Base-by-base conservation (phyloP, 768 basidiomycete species). In the Roridomyces roridus region DNA sequence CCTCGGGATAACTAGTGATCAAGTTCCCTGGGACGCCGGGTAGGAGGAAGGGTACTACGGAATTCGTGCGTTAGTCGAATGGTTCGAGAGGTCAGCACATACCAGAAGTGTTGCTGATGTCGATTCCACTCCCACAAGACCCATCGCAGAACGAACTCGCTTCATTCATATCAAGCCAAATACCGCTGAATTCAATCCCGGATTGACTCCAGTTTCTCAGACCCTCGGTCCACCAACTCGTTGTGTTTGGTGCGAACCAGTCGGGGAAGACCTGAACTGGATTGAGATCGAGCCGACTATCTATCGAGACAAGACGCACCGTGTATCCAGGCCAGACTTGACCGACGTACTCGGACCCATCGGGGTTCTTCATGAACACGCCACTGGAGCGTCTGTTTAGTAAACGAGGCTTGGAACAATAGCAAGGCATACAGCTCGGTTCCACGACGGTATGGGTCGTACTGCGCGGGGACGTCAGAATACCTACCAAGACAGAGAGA, bases 301-400 rank as follows among this genome's bases (percentile, higher is more conserved):
- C 29, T 14, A 34, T 37, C 18, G 34, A 17, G 31, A n/a, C 44
- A 37, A 15, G 18, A 66, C 78, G 17, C 31, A 85, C 88, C 7
- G 87, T 86, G 70, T 83, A 87, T 21, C 90, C 88, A 15, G 90
- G 89, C 89, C 88, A 92, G 9, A 91, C 89, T 65, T 86, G 79
- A 11, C 91, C 91, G 1, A 90, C 67, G 68, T 88, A 92, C 63
- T 86, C 80, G 34, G 85, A 80, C 0, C 85, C 86, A 64, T 92
- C 86, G 0, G 86, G 86, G 67, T 92, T 91, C 63, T 84, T 90
- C 46, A 93, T 81, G 69, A 86, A 92, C 0, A 85, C 80, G 44
- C 83, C 80, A n/a, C 87, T 88, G 57, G 20, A 41, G 29, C 42
- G 14, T 46, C 26, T 26, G 29, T 47, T 4, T 25, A 37, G n/a